Evolutionary conservation across 805 yeast genomes (phyloP).

Genomic region (Lachancea meyersii): DNA sequence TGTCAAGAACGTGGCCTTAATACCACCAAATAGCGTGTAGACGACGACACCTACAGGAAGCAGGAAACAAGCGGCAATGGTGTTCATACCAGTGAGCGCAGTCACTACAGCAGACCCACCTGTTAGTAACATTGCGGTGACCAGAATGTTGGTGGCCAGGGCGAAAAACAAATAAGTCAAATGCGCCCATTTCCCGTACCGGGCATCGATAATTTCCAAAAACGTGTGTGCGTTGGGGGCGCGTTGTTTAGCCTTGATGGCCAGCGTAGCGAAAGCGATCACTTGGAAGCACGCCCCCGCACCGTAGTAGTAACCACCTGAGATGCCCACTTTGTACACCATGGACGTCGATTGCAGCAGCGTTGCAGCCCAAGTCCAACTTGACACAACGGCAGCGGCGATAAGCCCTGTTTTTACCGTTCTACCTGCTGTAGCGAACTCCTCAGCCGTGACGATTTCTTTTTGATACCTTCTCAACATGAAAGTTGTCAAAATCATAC

Average conservation of each 20-base stretch:
- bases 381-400: conserved; percentile 84
- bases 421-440: conserved; percentile 89
- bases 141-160: conserved; percentile 78
- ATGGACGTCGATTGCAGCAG: conserved; percentile 69
- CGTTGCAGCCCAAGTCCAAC: conserved; percentile 95
- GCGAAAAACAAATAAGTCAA: conserved; percentile 69
- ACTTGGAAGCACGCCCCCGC: conserved; percentile 90
- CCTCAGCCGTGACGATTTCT: conserved; percentile 88
- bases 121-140: conserved; percentile 85
- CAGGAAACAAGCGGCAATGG: conserved; percentile 74
- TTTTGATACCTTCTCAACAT: conserved; percentile 71
- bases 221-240: conserved; percentile 93
- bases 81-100: conserved; percentile 76
- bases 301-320: conserved; percentile 80
- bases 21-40: conserved; percentile 73
- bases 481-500: conserved; percentile 72
- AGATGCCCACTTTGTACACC: conserved; percentile 70
- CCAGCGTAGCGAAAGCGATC: conserved; percentile 76
- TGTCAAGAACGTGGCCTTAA: conserved; percentile 44
- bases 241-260: conserved; percentile 79
- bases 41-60: conserved; percentile 75
- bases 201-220: conserved; percentile 70
- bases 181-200: conserved; percentile 79
- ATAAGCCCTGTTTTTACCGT: conserved; percentile 78
- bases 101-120: conserved; percentile 84